These are phyloP conservation scores for Pyrenophora seminiperda DNA, from an alignment of 2,329 filamentous ascomycete species.

Conservation along the genomic window DNA sequence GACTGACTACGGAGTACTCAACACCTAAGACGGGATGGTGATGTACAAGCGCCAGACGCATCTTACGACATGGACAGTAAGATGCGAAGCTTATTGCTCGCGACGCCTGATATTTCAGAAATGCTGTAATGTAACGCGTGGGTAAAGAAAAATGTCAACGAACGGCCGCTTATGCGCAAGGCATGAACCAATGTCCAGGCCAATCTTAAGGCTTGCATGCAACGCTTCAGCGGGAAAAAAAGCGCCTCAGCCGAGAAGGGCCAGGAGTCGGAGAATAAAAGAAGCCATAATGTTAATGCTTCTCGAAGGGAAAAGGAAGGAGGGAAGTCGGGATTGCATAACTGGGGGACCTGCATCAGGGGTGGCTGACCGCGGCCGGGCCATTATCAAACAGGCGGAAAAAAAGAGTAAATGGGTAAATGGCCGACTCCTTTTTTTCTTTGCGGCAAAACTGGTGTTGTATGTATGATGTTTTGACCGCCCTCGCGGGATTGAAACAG, in stretches of 20 bases:
- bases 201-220: conserved; percentile 7
- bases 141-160: not conserved
- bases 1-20: too few species aligned
- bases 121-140: too few species aligned
- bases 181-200: not conserved
- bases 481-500: conserved; percentile 3
- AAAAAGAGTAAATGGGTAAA: conserved; percentile 1
- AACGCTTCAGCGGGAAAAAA: conserved; percentile 11
- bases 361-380: not conserved
- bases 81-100: too few species aligned
- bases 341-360: conserved; percentile 4
- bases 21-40: too few species aligned
- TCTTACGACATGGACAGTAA: too few species aligned
- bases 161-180: too few species aligned
- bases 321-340: not conserved
- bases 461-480: conserved; percentile 5
- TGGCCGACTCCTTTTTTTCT: conserved; percentile 1
- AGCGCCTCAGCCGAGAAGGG: conserved; percentile 21
- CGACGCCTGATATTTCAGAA: too few species aligned
- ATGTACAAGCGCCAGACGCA: too few species aligned
- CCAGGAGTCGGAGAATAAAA: conserved; percentile 21
- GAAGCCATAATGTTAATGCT: conserved; percentile 7
- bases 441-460: not conserved
- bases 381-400: conserved; percentile 7
- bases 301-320: conserved; percentile 33